Percentiles rank a stretch among this genome's conserved stretches.
phyloP scores from a whole-genome alignment of 768 basidiomycete species.

The Leccinellum luteum region DNA sequence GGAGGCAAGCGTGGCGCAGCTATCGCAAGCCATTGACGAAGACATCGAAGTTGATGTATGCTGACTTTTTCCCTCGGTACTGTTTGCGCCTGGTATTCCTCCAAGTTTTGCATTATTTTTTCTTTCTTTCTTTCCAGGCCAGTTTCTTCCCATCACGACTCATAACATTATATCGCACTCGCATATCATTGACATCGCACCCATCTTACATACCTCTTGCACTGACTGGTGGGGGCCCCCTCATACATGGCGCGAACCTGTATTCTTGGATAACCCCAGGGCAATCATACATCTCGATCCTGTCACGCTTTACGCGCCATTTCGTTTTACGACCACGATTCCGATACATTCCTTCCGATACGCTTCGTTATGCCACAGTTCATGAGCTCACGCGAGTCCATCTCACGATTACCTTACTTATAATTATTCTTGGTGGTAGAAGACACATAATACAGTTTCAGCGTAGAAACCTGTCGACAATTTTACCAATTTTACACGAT shows the following conservation, averaged over 20 bases:
- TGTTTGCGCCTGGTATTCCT: not conserved
- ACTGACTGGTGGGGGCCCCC: slow-evolving; percentile 6
- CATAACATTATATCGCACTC: slow-evolving; percentile 14
- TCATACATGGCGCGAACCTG: slow-evolving; percentile 7
- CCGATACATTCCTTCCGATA: slow-evolving; percentile 1
- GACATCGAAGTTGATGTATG: slow-evolving; percentile 31
- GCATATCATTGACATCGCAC: slow-evolving; percentile 15
- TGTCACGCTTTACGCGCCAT: not conserved
- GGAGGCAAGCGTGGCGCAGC: not conserved
- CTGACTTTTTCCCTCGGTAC: slow-evolving; percentile 7
- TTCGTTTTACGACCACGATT: slow-evolving; percentile 2
- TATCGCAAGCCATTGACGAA: slow-evolving; percentile 21
- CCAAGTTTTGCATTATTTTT: not conserved
- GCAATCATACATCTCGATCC: not conserved
- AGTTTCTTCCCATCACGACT: slow-evolving; percentile 1
- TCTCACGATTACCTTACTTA: slow-evolving; percentile 22
- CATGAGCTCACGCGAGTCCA: slow-evolving; percentile 5
- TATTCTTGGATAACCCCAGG: slow-evolving; percentile 21
- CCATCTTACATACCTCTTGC: slow-evolving; percentile 22
- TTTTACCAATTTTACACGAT: not conserved
- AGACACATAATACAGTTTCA: slow-evolving; percentile 17
- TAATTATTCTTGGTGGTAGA: slow-evolving; percentile 15
- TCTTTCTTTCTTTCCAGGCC: slow-evolving; percentile 6
- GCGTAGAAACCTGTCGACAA: not conserved
- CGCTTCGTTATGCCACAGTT: not conserved